A percentile compares a stretch with the other conserved stretches of the same genome.
Conservation (phyloP, 1,284 basidiomycete species). For the Volvariella surrecta region DNA sequence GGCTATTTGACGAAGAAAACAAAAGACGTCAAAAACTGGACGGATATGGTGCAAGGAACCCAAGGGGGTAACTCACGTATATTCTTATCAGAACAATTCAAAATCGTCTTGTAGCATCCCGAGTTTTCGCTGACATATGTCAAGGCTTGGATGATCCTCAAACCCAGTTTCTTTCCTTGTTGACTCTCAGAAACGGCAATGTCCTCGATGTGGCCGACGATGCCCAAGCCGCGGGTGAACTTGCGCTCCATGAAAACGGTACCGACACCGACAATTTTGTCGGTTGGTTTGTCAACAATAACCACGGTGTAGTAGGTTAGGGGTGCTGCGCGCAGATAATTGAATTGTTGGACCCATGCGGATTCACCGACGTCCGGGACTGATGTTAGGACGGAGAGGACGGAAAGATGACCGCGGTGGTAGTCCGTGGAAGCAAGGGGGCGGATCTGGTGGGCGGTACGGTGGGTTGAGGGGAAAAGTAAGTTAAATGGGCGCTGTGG, state of each 20-base stretch:
- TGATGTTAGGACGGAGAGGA: slow-evolving; percentile 75
- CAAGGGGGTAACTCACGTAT: slow-evolving; percentile 58
- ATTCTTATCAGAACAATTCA: slow-evolving; percentile 91
- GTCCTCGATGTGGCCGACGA: slow-evolving; percentile 94
- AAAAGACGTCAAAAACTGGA: slow-evolving; percentile 8
- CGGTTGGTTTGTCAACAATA: slow-evolving; percentile 67
- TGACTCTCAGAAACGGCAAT: slow-evolving; percentile 85
- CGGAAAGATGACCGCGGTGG: slow-evolving; percentile 72
- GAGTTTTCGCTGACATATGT: slow-evolving; percentile 68
- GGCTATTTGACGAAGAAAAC: slow-evolving; percentile 50
- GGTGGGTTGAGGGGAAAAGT: slow-evolving; percentile 1
- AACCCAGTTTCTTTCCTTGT: slow-evolving; percentile 88
- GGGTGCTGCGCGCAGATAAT: slow-evolving; percentile 42
- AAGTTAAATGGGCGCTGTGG: neutral
- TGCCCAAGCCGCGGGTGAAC: slow-evolving; percentile 76
- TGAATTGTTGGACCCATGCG: slow-evolving; percentile 65
- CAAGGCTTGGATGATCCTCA: slow-evolving; percentile 81
- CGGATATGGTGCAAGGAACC: slow-evolving; percentile 4
- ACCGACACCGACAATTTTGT: slow-evolving; percentile 81
- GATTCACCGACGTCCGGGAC: slow-evolving; percentile 70
- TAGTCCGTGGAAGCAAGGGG: slow-evolving; percentile 87
- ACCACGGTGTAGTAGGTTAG: slow-evolving; percentile 82
- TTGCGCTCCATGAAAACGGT: slow-evolving; percentile 88
- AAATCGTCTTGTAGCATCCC: slow-evolving; percentile 92
- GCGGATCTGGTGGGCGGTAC: slow-evolving; percentile 52